Percentiles rank a stretch among this genome's conserved stretches.
Evolutionary conservation across 169 alveolate species (phyloP).

Genomic region (Cyclospora cayetanensis): DNA sequence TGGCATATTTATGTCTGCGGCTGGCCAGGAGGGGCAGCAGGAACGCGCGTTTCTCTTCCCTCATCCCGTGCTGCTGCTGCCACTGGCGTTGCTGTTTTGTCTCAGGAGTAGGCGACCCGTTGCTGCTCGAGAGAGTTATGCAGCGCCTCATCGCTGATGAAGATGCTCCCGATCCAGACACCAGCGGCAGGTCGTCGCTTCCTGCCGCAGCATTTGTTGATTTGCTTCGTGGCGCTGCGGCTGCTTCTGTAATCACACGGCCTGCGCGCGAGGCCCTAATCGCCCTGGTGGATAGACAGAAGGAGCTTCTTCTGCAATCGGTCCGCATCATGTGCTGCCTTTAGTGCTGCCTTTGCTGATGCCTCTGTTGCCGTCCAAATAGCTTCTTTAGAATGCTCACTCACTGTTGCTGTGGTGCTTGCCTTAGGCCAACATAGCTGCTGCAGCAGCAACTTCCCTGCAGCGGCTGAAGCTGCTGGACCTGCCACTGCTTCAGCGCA

Average conservation of each 20-base stretch:
- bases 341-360: neutral
- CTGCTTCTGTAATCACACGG: neutral
- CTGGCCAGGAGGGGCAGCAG: neutral
- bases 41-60: neutral
- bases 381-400: neutral
- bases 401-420: neutral
- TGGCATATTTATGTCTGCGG: neutral
- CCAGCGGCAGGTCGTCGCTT: neutral
- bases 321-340: neutral
- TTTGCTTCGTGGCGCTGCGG: neutral
- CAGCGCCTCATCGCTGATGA: neutral
- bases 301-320: neutral
- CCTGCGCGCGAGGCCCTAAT: neutral
- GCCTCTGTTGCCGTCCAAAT: neutral
- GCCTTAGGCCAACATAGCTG: neutral
- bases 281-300: neutral
- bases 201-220: constrained; percentile 17
- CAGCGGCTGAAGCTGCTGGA: constrained; percentile 29
- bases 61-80: neutral
- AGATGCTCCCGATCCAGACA: neutral
- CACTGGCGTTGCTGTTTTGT: neutral
- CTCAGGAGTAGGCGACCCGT: neutral
- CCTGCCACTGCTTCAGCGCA: neutral
- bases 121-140: constrained; percentile 10
- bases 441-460: neutral